A percentile compares a stretch with the other conserved stretches of the same genome.
Conservation (phyloP, 495 filamentous ascomycete species). For the Pseudevernia furfuracea region DNA sequence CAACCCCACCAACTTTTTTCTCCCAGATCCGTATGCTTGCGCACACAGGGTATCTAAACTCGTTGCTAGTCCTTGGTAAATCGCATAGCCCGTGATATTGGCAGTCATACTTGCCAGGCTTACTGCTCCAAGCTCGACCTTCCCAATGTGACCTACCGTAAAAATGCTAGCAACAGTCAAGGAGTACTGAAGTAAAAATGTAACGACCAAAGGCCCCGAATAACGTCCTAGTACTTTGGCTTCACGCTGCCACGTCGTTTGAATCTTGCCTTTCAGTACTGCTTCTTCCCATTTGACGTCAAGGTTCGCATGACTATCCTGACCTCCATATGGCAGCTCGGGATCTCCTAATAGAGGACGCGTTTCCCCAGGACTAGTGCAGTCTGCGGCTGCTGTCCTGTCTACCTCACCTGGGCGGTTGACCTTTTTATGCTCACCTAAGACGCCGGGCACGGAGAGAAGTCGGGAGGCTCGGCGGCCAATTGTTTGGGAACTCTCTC, state of each 20-base stretch:
- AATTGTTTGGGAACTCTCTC: conserved; percentile 44
- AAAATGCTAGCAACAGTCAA: conserved; percentile 65
- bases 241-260: conserved; percentile 80
- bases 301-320: conserved; percentile 33
- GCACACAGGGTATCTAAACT: conserved; percentile 69
- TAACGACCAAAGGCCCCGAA: conserved; percentile 58
- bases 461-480: conserved; percentile 13
- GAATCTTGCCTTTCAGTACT: conserved; percentile 61
- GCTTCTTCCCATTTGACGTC: conserved; percentile 69
- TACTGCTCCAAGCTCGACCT: conserved; percentile 56
- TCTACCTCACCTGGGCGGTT: conserved; percentile 4
- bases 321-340: conserved; percentile 30
- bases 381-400: neutral
- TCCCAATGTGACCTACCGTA: conserved; percentile 58
- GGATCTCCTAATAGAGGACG: conserved; percentile 42
- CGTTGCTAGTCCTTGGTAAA: conserved; percentile 65
- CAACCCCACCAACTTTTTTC: conserved; percentile 59
- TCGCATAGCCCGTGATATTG: conserved; percentile 65
- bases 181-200: conserved; percentile 68
- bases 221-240: conserved; percentile 58
- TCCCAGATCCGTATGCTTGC: conserved; percentile 68
- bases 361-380: conserved; percentile 35
- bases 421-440: conserved; percentile 17
- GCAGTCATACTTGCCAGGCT: conserved; percentile 61
- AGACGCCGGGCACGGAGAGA: conserved; percentile 16